phyloP scores from a whole-genome alignment of 306 rosid genomes.

The Prunus campanulata region DNA sequence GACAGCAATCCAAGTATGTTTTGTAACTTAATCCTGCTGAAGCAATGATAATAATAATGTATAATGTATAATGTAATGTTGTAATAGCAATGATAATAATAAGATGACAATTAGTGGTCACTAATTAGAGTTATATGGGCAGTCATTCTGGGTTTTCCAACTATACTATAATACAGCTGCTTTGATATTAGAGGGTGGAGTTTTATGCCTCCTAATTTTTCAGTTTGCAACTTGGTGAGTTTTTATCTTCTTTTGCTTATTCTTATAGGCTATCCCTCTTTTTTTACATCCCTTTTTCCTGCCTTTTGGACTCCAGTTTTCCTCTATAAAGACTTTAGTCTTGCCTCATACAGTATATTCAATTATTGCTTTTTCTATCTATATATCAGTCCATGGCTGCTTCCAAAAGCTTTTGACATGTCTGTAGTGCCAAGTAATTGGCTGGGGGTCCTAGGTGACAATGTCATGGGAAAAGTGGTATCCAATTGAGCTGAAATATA shows the following conservation, averaged over 20 bases:
- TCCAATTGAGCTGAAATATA: not conserved
- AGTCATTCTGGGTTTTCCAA: not conserved
- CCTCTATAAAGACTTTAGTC: not conserved
- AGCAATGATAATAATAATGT: not conserved
- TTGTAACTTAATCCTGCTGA: not conserved
- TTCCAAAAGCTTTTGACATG: not conserved
- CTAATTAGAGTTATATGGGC: not conserved
- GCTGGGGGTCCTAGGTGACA: not conserved
- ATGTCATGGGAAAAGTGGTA: not conserved
- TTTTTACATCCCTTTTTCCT: not conserved
- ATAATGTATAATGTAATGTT: too few species aligned
- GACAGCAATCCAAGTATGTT: not conserved
- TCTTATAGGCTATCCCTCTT: not conserved
- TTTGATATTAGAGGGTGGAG: not conserved
- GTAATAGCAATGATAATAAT: not conserved
- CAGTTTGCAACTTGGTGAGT: not conserved
- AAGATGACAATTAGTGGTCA: not conserved
- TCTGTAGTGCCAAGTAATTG: not conserved
- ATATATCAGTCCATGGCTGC: not conserved
- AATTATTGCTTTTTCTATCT: not conserved
- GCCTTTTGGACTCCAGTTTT: not conserved
- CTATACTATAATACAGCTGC: not conserved
- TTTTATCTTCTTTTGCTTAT: slow-evolving; percentile 3
- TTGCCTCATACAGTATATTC: not conserved
- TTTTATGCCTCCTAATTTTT: not conserved